phyloP scores from a whole-genome alignment of 2,329 filamentous ascomycete species.

The Phialemonium atrogriseum region DNA sequence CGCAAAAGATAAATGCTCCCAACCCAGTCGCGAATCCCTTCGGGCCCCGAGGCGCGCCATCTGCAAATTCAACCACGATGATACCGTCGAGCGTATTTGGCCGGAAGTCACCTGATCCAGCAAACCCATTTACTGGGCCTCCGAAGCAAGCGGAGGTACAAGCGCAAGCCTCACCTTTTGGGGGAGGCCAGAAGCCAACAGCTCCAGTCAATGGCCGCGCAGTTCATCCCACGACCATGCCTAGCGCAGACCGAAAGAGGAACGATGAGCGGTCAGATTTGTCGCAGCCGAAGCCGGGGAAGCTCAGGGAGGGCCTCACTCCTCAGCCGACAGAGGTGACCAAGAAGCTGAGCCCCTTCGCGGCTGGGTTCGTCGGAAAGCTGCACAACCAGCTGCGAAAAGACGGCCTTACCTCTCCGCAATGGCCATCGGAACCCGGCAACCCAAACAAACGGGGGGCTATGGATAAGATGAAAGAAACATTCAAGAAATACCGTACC shows the following conservation, averaged over 20 bases:
- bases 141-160: no score
- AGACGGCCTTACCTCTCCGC: slow-evolving; percentile 44
- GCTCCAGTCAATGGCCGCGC: no score
- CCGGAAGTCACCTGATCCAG: no score
- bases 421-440: slow-evolving; percentile 48
- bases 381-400: slow-evolving; percentile 45
- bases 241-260: slow-evolving; percentile 1
- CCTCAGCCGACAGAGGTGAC: slow-evolving; percentile 12
- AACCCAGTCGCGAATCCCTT: not conserved
- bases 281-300: no score
- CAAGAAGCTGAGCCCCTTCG: slow-evolving; percentile 14
- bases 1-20: slow-evolving; percentile 1
- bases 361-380: slow-evolving; percentile 33
- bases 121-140: no score
- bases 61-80: no score
- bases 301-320: not conserved
- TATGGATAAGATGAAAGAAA: slow-evolving; percentile 46
- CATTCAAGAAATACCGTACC: slow-evolving; percentile 48
- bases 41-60: no score
- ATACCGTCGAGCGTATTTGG: no score
- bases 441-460: slow-evolving; percentile 39
- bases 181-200: no score
- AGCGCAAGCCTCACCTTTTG: no score
- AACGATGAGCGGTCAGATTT: no score
- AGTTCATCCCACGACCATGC: no score